A percentile compares a stretch with the other conserved stretches of the same genome.
Evolutionary conservation across 495 filamentous ascomycete genomes (phyloP).

Genomic region (Lasiosphaeria miniovina): DNA sequence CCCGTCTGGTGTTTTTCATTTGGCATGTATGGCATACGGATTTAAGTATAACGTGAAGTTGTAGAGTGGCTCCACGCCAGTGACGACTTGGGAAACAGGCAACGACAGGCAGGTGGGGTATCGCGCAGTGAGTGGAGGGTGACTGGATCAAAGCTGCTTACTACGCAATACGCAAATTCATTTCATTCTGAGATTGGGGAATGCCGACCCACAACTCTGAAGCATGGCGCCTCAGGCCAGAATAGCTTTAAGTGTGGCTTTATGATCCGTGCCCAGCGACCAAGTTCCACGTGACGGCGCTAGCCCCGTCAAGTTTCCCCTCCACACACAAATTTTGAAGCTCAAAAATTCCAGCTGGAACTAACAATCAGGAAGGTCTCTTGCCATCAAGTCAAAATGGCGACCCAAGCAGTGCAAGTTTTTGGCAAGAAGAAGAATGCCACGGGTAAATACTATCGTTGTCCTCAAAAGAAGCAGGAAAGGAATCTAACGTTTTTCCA

Average conservation of each 20-base stretch:
- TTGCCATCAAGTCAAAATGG: constrained; percentile 36
- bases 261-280: background rate
- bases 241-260: background rate
- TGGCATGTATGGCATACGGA: too few relatives aligned
- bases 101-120: too few relatives aligned
- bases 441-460: constrained; percentile 30
- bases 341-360: constrained; percentile 31
- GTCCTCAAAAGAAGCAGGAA: background rate
- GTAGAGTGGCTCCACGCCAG: too few relatives aligned
- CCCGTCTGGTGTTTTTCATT: too few relatives aligned
- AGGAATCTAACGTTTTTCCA: constrained; percentile 21
- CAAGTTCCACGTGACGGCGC: constrained; percentile 26
- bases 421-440: constrained; percentile 45
- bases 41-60: too few relatives aligned
- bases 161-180: too few relatives aligned
- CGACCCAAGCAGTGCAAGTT: constrained; percentile 36
- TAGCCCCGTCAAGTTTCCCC: constrained; percentile 37
- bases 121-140: too few relatives aligned
- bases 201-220: too few relatives aligned
- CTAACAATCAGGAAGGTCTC: constrained; percentile 34
- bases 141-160: too few relatives aligned
- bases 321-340: constrained; percentile 37
- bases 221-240: too few relatives aligned
- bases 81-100: too few relatives aligned
- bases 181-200: too few relatives aligned